Conservation (phyloP, 2,329 filamentous ascomycete genomes). For the Aspergillus fumigatus region DNA sequence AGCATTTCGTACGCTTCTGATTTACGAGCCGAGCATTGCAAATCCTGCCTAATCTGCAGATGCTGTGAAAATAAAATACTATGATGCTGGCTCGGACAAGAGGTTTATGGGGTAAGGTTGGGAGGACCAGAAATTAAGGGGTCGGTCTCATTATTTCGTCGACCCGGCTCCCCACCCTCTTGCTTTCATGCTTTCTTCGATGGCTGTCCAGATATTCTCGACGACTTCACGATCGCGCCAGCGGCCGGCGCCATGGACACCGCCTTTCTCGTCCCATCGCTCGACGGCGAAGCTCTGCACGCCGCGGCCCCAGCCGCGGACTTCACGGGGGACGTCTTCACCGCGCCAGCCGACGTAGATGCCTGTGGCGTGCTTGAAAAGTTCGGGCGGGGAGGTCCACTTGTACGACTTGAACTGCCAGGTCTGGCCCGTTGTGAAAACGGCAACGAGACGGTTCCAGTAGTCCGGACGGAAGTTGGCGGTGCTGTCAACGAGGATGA, state of each 20-base stretch:
- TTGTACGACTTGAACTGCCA: slow-evolving; percentile 99
- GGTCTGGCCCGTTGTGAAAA: slow-evolving; percentile 94
- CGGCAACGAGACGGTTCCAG: slow-evolving; percentile 90
- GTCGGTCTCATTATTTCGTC: slow-evolving; percentile 15
- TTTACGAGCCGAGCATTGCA: background rate
- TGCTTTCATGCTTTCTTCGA: slow-evolving; percentile 81
- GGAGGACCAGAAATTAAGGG: background rate
- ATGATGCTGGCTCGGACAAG: background rate
- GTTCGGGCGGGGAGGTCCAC: slow-evolving; percentile 81
- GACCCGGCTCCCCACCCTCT: slow-evolving; percentile 63
- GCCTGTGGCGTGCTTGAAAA: slow-evolving; percentile 84
- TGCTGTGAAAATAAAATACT: background rate
- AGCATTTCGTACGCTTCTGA: background rate
- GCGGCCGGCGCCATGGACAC: slow-evolving; percentile 36
- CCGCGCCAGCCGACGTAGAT: slow-evolving; percentile 89
- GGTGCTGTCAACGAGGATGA: slow-evolving; percentile 90
- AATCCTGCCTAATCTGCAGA: background rate
- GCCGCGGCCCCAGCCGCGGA: slow-evolving; percentile 79
- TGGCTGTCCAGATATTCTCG: slow-evolving; percentile 83
- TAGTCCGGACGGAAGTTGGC: slow-evolving; percentile 97
- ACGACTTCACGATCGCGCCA: slow-evolving; percentile 93
- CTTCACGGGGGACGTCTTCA: slow-evolving; percentile 70
- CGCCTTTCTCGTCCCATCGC: slow-evolving; percentile 61
- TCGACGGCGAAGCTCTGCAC: slow-evolving; percentile 79
- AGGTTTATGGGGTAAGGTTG: background rate